phyloP scores from a whole-genome alignment of 192 early-diverging fungal genomes.

The Backusella mclennaniae region DNA sequence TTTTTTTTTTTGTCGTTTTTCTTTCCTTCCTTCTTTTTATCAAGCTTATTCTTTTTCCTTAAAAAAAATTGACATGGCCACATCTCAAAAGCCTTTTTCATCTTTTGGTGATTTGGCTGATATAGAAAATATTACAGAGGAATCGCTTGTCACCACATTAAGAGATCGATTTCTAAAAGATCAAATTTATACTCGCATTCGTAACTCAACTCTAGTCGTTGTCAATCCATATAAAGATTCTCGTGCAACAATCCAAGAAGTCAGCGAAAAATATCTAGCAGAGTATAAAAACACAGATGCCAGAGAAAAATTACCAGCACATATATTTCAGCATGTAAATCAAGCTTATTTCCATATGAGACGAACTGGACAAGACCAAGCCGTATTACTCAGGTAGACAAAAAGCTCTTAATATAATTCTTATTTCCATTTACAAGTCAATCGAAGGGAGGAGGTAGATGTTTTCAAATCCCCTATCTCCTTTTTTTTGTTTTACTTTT shows the following conservation, averaged over 20 bases:
- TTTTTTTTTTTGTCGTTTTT: neutral
- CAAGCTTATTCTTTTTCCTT: neutral
- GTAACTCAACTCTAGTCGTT: conserved; percentile 66
- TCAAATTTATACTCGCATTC: conserved; percentile 67
- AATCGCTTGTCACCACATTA: conserved; percentile 43
- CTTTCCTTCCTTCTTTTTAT: neutral
- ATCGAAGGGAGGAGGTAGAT: neutral
- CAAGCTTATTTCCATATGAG: conserved; percentile 88
- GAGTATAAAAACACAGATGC: conserved; percentile 65
- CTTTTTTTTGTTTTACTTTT: neutral
- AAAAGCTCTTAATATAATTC: neutral
- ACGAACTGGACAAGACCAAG: conserved; percentile 86
- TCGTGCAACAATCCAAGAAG: conserved; percentile 51
- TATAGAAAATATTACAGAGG: conserved; percentile 22
- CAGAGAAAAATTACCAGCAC: conserved; percentile 58
- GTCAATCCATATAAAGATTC: conserved; percentile 64
- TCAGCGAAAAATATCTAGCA: conserved; percentile 71
- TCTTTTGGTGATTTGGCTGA: conserved; percentile 22
- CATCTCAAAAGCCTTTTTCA: neutral
- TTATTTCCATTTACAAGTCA: neutral
- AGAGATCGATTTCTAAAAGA: conserved; percentile 53
- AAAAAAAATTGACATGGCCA: neutral
- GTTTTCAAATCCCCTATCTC: conserved; percentile 6
- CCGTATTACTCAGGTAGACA: conserved; percentile 80
- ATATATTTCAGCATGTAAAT: conserved; percentile 82